Base-by-base conservation (phyloP, 345 rosid genomes). In the Citrus cavaleriei region DNA sequence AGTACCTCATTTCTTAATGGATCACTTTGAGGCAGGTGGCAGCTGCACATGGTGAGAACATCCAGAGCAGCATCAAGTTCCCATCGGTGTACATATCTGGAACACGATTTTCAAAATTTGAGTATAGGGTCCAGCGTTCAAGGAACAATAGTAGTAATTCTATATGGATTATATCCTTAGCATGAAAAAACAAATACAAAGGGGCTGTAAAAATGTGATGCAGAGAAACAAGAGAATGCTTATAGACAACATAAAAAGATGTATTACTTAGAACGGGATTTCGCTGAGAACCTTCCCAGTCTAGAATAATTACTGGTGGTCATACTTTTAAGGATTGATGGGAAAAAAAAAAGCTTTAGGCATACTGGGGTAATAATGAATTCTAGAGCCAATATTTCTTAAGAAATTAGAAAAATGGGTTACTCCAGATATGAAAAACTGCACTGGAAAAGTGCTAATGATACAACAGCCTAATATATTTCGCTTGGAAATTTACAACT, bases 31-130 rank as follows among this genome's bases (percentile, higher is more conserved):
- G 86, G 80, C 75, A 93, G 90, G 88, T 95, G 98, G 81, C 97
- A 95, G 82, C 98, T 85, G 89, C 98, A 95, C 99, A 95, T 95
- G 69, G 99, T 93, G 78, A 93, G 97, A 83, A 93, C 95, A 83
- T 95, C 97, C 82, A 95, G 81, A 59, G 95, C 98, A 37, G 96
- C 93, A 83, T 92, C 88, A 65, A 92, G 97, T 84, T 93, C 98
- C 99, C 99, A 95, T 68, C 91, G 80, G 82, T 89, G 88, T 91
- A 95, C 88, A 82, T 92, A 91, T 93, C 99, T 93, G 88, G 59
- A 70, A 72, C 38, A 73, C 71, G 63, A 38, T 67, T 68, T 69
- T 19, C 32, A 14, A 14, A n/a, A 34, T 37, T 66, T 76, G 70
- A 76, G 74, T 7, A 54, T 42, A 40, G 34, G 46, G 32, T 38